A percentile compares a stretch with the other conserved stretches of the same genome.
Evolutionary conservation across 208 protist genomes (phyloP).

Genomic region (Acanthamoeba castellanii): DNA sequence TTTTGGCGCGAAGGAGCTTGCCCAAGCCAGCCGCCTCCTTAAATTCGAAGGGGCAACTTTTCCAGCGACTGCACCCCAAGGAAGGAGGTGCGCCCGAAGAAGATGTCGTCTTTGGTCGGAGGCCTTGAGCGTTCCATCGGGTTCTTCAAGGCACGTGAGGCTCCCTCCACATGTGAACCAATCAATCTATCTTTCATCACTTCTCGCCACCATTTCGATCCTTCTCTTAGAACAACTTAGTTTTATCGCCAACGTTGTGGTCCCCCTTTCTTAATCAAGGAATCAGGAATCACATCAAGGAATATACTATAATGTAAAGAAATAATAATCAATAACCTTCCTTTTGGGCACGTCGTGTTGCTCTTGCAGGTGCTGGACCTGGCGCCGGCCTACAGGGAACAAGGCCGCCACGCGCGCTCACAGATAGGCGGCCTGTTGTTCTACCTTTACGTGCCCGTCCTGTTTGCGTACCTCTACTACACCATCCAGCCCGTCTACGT

Average conservation of each 20-base stretch:
- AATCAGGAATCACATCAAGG: neutral
- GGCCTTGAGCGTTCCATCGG: conserved; percentile 19
- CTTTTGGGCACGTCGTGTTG: neutral
- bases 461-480: conserved; percentile 53
- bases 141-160: neutral
- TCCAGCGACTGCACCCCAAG: no score
- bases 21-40: neutral
- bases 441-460: conserved; percentile 19
- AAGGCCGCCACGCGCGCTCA: neutral
- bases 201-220: neutral
- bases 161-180: neutral
- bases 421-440: conserved; percentile 33
- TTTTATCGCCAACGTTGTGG: no score
- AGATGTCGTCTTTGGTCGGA: neutral
- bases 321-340: neutral
- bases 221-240: no score
- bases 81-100: neutral
- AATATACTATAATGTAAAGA: neutral
- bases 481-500: conserved; percentile 55
- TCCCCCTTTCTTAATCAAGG: neutral
- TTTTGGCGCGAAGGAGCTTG: neutral
- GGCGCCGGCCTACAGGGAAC: neutral
- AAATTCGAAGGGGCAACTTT: neutral
- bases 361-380: conserved; percentile 14
- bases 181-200: neutral